These are phyloP conservation scores for Fagopyrum tataricum DNA, from an alignment of 148 eudicot species.

Conservation along the genomic window DNA sequence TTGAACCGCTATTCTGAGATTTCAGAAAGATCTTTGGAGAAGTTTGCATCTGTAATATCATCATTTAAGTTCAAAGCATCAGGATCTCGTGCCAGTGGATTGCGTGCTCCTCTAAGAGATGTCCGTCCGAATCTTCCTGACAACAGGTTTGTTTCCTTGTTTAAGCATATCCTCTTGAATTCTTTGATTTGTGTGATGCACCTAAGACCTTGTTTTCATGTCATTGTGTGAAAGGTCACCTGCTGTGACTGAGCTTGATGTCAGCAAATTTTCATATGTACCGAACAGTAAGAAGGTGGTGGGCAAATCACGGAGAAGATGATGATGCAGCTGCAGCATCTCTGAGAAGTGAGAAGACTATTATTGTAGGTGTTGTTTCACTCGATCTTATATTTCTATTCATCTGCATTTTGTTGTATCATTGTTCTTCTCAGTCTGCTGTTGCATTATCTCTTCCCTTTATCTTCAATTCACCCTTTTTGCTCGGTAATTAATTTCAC, in stretches of 20 bases:
- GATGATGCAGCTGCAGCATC: constrained; percentile 14
- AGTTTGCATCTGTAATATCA: constrained; percentile 66
- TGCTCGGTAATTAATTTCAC: not conserved
- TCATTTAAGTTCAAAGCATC: constrained; percentile 54
- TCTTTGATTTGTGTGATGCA: no score
- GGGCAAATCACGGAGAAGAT: constrained; percentile 23
- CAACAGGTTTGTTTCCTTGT: constrained; percentile 31
- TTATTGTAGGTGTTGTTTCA: not conserved
- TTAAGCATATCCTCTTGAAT: not conserved
- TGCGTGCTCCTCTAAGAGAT: constrained; percentile 85
- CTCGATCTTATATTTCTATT: not conserved
- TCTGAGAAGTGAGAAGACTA: constrained; percentile 1
- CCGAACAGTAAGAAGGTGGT: constrained; percentile 33
- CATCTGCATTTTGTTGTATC: not conserved
- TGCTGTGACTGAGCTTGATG: constrained; percentile 29
- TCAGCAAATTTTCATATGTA: constrained; percentile 51
- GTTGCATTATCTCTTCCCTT: not conserved
- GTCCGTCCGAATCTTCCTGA: constrained; percentile 38
- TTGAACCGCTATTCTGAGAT: constrained; percentile 65
- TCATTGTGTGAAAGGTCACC: constrained; percentile 29
- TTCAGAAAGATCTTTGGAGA: constrained; percentile 86
- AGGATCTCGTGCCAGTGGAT: constrained; percentile 97
- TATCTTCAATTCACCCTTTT: not conserved
- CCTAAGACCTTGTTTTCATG: not conserved
- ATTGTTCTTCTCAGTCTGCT: not conserved